Base-by-base conservation (phyloP, 2,329 filamentous ascomycete genomes). In the Diaporthe citrichinensis region DNA sequence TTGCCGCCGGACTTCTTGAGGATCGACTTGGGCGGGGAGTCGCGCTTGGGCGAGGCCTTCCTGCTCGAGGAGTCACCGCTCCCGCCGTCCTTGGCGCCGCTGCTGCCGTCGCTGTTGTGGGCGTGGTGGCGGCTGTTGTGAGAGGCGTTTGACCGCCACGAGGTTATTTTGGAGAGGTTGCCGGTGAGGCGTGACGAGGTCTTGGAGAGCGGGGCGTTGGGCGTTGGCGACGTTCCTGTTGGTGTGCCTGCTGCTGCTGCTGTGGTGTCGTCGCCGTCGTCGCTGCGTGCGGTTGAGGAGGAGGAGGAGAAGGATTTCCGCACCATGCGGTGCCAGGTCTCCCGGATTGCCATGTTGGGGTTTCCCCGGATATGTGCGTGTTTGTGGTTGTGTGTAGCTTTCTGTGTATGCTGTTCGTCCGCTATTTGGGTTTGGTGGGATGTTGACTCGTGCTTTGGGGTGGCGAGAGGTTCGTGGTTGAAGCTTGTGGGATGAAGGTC, bases 1-100 rank as follows among this genome's bases (percentile, higher is more conserved):
- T 25, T 23, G 1, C 62, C 65, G n/a, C 65, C 65, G 7, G 46
- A 55, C 17, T n/a, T 28, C 65, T 69, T 69, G 34, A 69, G 65
- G 65, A 69, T 69, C 15, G 65, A 69, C 49, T 69, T 69, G 34
- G 65, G 65, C 49, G 65, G 65, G 31, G 65, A 69, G 65, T 55
- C 46, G n/a, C 68, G 46, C 74, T 67, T 73, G 41, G 31, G 74
- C 14, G 78, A 77, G 76, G 68, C 71, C 73, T 80, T 81, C 75
- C 78, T 80, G 77, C 69, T 61, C 25, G 75, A 80, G 61, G 74
- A 58, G 51, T 9, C 28, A 36, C n/a, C 36, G 59, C 36, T 8
- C 25, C 25, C 8, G n/a, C 23, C 20, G 3, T 57, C 49, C 20
- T 34, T 49, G 41, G 41, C 61, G 53, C 23, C 49, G 62, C 9